Evolutionary conservation across 257 asterid genomes (phyloP), one percentile per base, ranked within the genome.

Genomic region (Cruciata laevipes): DNA sequence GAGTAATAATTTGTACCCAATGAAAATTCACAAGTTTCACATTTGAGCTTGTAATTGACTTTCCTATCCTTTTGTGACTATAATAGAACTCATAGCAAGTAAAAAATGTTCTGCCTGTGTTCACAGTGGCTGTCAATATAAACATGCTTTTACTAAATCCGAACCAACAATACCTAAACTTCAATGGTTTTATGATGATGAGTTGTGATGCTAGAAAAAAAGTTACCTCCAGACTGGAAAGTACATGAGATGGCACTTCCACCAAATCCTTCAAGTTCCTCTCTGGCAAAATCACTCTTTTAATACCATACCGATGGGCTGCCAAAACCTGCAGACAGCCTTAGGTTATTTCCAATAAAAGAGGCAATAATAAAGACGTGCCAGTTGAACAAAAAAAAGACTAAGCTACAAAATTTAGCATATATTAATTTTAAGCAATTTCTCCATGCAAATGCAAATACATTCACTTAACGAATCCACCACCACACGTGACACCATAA

Each of bases 231-330:
- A 94, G 76, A 52, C 81, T 79, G 35, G 96, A 82, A 33, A 90
- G 91, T 75, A 89, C 97, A n/a, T 86, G 78, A 20, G 96, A 61
- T 61, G 99, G 99, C 61, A 94, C 96, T 84, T 94, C 99, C 68
- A 73, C 96, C 66, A 94, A 78, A 83, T 94, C 99, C 78, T 90
- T 94, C 71, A 84, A 76, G 88, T 94, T 94, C 81, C 98, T 87
- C 79, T 90, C 94, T 33, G 98, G 99, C 27, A 94, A 80, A 79
- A 94, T 94, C 66, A 94, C 93, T 84, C 99, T 84, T 83, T 94
- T 94, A 71, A 94, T 83, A 64, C 99, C 98, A 66, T 80, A 87
- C 12, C 98, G 86, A 78, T 94, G 99, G 53, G 99, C 98, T 13
- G 96, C 99, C 83, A 94, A 81, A 73, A 94, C 98, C 99, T 94